Percentiles rank a stretch among this genome's conserved stretches.
Evolutionary conservation across 805 yeast species (phyloP).

Genomic region (Blastobotrys americana): DNA sequence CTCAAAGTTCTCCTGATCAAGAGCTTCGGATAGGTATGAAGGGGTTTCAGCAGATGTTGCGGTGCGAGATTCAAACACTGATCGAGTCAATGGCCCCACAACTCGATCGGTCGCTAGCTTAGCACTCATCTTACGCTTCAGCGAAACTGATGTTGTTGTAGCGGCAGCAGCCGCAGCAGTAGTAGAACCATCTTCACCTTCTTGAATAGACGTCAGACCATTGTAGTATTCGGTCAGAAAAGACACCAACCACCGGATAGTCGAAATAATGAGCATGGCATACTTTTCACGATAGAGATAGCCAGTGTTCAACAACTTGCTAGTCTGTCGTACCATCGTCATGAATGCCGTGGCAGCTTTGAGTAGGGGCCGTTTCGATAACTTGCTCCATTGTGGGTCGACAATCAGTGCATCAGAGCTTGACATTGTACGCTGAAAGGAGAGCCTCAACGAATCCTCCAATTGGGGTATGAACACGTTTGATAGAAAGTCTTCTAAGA

Average conservation of each 20-base stretch:
- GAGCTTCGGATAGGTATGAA: conserved; percentile 2
- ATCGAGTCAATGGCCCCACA: background rate
- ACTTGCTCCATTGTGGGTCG: conserved; percentile 24
- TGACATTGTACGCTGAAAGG: conserved; percentile 44
- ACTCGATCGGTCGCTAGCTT: conserved; percentile 9
- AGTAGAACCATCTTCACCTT: conserved; percentile 11
- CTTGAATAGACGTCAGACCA: conserved; percentile 13
- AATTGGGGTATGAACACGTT: conserved; percentile 57
- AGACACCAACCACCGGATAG: conserved; percentile 19
- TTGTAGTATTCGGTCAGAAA: conserved; percentile 14
- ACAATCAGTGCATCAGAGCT: conserved; percentile 34
- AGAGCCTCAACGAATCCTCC: conserved; percentile 45
- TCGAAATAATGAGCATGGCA: conserved; percentile 31
- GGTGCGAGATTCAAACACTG: background rate
- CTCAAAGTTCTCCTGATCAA: conserved; percentile 18
- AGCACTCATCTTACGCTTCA: conserved; percentile 4
- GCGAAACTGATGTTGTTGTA: background rate
- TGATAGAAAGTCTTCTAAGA: conserved; percentile 60
- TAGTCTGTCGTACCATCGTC: conserved; percentile 40
- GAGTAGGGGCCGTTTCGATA: conserved; percentile 30
- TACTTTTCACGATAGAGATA: conserved; percentile 51
- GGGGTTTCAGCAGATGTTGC: conserved; percentile 1
- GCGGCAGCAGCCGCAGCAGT: background rate
- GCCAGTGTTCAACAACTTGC: conserved; percentile 54
- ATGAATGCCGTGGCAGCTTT: conserved; percentile 42